phyloP scores from a whole-genome alignment of 495 filamentous ascomycete species.

The Penicillium antarcticum region DNA sequence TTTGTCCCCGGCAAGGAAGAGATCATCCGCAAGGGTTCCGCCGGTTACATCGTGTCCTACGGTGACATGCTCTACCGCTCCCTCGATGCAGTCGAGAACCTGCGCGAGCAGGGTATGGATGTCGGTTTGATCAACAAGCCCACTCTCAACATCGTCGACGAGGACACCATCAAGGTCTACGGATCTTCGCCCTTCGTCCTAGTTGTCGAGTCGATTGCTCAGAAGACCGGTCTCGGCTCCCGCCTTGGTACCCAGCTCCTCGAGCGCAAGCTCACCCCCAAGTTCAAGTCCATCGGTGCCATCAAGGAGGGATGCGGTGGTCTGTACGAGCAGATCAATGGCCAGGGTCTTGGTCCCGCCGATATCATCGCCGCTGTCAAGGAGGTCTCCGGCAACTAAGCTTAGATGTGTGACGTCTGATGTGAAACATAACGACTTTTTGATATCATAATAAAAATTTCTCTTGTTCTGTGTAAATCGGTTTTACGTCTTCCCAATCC shows the following conservation, averaged over 20 bases:
- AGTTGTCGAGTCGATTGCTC: slow-evolving; percentile 36
- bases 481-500: no score
- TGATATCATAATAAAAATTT: background rate
- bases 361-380: slow-evolving; percentile 30
- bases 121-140: slow-evolving; percentile 40
- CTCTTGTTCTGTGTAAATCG: background rate
- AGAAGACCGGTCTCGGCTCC: slow-evolving; percentile 42
- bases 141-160: slow-evolving; percentile 38
- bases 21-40: slow-evolving; percentile 32
- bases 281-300: slow-evolving; percentile 33
- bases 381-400: slow-evolving; percentile 23
- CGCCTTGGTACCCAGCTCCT: slow-evolving; percentile 33
- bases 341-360: slow-evolving; percentile 33
- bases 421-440: background rate
- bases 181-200: slow-evolving; percentile 34
- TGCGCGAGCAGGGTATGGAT: slow-evolving; percentile 31
- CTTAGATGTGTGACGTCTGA: background rate
- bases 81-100: slow-evolving; percentile 35
- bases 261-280: slow-evolving; percentile 33
- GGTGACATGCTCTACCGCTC: slow-evolving; percentile 43
- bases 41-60: slow-evolving; percentile 38
- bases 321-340: slow-evolving; percentile 36
- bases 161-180: slow-evolving; percentile 35
- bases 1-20: slow-evolving; percentile 41
- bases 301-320: slow-evolving; percentile 38